These are phyloP conservation scores for Solanum phureja DNA, from an alignment of 257 asterid genomes.

Conservation along the genomic window DNA sequence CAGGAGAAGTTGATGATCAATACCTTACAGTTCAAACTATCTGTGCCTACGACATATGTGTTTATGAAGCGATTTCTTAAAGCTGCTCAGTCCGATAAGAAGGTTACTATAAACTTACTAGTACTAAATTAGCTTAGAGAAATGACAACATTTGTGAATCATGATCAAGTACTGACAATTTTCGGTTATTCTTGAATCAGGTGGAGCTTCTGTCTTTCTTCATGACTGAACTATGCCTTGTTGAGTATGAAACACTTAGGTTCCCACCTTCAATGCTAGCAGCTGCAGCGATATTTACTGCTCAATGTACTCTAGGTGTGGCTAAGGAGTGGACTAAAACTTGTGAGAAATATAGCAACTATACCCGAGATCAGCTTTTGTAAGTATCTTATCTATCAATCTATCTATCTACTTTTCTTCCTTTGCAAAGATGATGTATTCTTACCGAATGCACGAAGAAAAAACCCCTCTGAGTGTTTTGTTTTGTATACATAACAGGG, in stretches of 20 bases:
- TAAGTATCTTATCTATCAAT: conserved; percentile 16
- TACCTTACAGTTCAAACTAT: conserved; percentile 64
- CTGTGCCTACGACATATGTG: conserved; percentile 72
- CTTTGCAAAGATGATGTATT: neutral
- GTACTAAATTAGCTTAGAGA: neutral
- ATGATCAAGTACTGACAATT: neutral
- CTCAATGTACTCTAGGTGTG: conserved; percentile 50
- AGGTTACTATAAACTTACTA: conserved; percentile 23
- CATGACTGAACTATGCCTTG: conserved; percentile 70
- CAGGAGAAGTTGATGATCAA: conserved; percentile 85
- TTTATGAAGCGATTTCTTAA: conserved; percentile 78
- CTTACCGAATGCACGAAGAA: too few species aligned
- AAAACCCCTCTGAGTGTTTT: neutral
- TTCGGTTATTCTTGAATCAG: conserved; percentile 16
- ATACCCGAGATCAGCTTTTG: conserved; percentile 56
- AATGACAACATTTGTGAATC: neutral
- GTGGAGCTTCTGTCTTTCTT: conserved; percentile 72
- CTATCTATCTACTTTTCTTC: neutral
- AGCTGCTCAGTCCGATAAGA: conserved; percentile 68
- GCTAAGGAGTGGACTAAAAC: conserved; percentile 55
- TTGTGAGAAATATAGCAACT: conserved; percentile 41
- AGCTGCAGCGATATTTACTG: conserved; percentile 86
- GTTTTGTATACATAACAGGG: conserved; percentile 11
- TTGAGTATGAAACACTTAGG: conserved; percentile 67
- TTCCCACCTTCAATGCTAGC: conserved; percentile 80